A percentile compares a stretch with the other conserved stretches of the same genome.
Evolutionary conservation across 306 rosid species (phyloP).

Genomic region (Begonia loranthoides): DNA sequence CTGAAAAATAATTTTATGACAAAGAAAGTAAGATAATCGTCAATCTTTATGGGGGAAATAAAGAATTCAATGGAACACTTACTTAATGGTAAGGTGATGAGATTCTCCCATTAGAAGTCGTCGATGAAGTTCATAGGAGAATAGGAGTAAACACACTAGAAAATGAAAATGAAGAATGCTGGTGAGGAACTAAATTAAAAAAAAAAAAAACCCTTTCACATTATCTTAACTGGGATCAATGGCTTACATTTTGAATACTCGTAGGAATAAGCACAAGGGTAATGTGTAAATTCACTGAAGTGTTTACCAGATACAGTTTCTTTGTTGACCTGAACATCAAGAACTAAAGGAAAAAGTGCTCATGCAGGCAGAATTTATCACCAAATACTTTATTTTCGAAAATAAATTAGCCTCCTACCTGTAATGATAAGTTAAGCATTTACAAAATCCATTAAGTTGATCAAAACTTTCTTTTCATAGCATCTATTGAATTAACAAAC

Average conservation of each 20-base stretch:
- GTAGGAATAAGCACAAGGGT: slow-evolving; percentile 62
- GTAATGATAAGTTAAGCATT: neutral
- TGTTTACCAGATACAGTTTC: slow-evolving; percentile 54
- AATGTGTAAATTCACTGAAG: slow-evolving; percentile 28
- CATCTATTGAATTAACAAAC: no score
- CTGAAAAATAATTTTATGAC: slow-evolving; percentile 20
- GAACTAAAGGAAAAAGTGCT: slow-evolving; percentile 25
- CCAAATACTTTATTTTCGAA: neutral
- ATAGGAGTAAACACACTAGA: slow-evolving; percentile 59
- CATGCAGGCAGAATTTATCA: neutral
- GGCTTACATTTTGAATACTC: slow-evolving; percentile 73
- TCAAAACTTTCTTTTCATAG: no score
- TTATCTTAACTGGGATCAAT: slow-evolving; percentile 5
- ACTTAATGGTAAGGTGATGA: slow-evolving; percentile 46
- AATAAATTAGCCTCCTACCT: neutral
- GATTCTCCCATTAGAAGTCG: slow-evolving; percentile 43
- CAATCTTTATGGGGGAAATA: neutral
- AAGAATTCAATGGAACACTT: slow-evolving; percentile 17
- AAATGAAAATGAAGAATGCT: slow-evolving; percentile 7
- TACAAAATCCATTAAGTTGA: no score
- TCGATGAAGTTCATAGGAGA: slow-evolving; percentile 69
- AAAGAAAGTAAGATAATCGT: no score
- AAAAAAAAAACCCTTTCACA: slow-evolving; percentile 4
- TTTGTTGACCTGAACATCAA: slow-evolving; percentile 41
- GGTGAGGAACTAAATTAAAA: neutral